phyloP scores from a whole-genome alignment of 345 rosid species.

The Cardamine occulta region DNA sequence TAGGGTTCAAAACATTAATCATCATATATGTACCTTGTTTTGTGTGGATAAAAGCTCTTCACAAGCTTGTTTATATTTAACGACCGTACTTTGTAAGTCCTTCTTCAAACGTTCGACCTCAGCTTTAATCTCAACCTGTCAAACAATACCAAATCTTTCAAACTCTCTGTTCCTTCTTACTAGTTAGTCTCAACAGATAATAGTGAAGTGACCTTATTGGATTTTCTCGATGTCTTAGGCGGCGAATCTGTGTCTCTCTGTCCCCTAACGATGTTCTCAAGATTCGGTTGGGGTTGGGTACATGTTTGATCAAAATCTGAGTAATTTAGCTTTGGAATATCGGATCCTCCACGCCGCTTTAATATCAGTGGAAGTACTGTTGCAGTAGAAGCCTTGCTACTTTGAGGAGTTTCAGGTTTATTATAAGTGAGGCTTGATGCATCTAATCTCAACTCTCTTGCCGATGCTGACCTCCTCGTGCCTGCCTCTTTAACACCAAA shows the following conservation, averaged over 20 bases:
- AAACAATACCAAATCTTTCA: slow-evolving; percentile 14
- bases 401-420: slow-evolving; percentile 19
- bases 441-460: slow-evolving; percentile 30
- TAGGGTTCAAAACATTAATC: not conserved
- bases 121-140: slow-evolving; percentile 56
- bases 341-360: slow-evolving; percentile 43
- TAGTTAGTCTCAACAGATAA: not conserved
- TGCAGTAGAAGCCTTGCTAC: slow-evolving; percentile 11
- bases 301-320: slow-evolving; percentile 29
- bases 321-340: slow-evolving; percentile 29
- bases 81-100: slow-evolving; percentile 62
- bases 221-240: slow-evolving; percentile 20
- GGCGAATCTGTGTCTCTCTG: not conserved
- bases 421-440: slow-evolving; percentile 15
- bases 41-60: slow-evolving; percentile 69
- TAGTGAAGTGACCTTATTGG: slow-evolving; percentile 35
- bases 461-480: slow-evolving; percentile 41
- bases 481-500: slow-evolving; percentile 27
- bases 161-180: not conserved
- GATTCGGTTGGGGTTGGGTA: not conserved
- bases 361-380: not conserved
- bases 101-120: slow-evolving; percentile 68
- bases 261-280: not conserved
- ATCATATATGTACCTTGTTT: slow-evolving; percentile 56
- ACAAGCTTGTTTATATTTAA: slow-evolving; percentile 68